A percentile compares a stretch with the other conserved stretches of the same genome.
phyloP scores from a whole-genome alignment of 345 rosid genomes.

The Populus euphratica region DNA sequence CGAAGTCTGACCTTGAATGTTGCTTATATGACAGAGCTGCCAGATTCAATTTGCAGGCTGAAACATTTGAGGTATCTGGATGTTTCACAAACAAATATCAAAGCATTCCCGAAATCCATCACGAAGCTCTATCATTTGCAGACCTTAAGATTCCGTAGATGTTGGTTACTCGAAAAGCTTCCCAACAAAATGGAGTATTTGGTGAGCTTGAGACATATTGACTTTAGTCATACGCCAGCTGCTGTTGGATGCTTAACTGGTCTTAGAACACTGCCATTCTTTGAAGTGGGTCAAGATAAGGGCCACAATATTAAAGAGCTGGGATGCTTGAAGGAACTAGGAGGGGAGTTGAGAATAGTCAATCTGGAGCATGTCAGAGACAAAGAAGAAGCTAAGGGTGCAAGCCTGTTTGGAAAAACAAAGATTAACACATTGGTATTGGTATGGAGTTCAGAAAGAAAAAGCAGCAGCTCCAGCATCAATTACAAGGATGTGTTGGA shows the following conservation, averaged over 20 bases:
- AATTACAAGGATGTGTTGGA: no score
- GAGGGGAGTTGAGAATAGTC: neutral
- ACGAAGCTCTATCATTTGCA: conserved; percentile 7
- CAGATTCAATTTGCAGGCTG: conserved; percentile 12
- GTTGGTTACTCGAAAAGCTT: neutral
- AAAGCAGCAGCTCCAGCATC: neutral
- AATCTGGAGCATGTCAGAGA: no score
- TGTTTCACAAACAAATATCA: neutral
- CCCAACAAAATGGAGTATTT: neutral
- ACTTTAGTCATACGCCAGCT: no score
- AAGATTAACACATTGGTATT: neutral
- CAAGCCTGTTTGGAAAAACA: neutral
- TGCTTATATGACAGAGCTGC: neutral
- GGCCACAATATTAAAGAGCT: neutral
- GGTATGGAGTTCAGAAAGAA: neutral
- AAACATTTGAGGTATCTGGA: conserved; percentile 24
- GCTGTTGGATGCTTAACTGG: no score
- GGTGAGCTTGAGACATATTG: no score
- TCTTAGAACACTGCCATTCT: neutral
- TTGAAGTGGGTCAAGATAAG: neutral
- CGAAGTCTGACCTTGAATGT: neutral
- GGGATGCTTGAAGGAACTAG: neutral
- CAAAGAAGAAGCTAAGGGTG: neutral
- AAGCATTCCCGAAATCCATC: neutral
- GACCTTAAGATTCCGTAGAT: neutral